Evolutionary conservation across 495 filamentous ascomycete species (phyloP).

Genomic region (Daldinia grandis): DNA sequence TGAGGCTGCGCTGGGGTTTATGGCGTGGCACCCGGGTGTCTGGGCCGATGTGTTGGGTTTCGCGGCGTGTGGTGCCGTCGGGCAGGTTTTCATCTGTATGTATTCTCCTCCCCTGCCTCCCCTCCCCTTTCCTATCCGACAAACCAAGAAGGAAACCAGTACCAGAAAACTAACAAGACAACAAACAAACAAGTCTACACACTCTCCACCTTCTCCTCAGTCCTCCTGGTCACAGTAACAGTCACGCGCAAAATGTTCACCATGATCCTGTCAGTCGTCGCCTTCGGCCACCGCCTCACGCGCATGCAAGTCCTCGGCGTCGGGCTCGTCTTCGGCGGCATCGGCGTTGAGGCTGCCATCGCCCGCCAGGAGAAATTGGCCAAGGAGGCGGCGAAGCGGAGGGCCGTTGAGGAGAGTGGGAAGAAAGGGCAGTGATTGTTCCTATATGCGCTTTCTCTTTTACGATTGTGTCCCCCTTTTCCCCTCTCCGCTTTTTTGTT

Average conservation of each 20-base stretch:
- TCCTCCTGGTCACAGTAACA: conserved; percentile 94
- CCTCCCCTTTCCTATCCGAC: not conserved
- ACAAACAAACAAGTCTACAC: conserved; percentile 73
- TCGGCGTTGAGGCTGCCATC: conserved; percentile 88
- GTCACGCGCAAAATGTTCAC: conserved; percentile 99
- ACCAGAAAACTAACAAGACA: conserved; percentile 19
- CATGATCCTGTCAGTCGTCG: conserved; percentile 94
- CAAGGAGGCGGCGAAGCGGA: conserved; percentile 73
- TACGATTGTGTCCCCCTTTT: no score
- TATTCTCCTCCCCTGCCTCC: conserved; percentile 7
- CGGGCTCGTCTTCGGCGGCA: conserved; percentile 90
- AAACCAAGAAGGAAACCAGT: not conserved
- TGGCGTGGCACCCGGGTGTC: conserved; percentile 77
- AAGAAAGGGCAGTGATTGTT: conserved; percentile 46
- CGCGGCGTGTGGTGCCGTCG: conserved; percentile 89
- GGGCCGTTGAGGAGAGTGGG: conserved; percentile 51
- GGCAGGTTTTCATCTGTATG: conserved; percentile 94
- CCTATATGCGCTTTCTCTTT: not conserved
- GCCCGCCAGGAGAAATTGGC: conserved; percentile 83
- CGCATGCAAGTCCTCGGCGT: conserved; percentile 93
- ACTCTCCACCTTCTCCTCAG: conserved; percentile 85
- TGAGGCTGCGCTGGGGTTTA: conserved; percentile 77
- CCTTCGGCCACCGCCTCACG: conserved; percentile 88
- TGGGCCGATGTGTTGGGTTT: conserved; percentile 88
- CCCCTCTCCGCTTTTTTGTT: no score